Conservation (phyloP, 441 rosid species). For the Viola pubescens region DNA sequence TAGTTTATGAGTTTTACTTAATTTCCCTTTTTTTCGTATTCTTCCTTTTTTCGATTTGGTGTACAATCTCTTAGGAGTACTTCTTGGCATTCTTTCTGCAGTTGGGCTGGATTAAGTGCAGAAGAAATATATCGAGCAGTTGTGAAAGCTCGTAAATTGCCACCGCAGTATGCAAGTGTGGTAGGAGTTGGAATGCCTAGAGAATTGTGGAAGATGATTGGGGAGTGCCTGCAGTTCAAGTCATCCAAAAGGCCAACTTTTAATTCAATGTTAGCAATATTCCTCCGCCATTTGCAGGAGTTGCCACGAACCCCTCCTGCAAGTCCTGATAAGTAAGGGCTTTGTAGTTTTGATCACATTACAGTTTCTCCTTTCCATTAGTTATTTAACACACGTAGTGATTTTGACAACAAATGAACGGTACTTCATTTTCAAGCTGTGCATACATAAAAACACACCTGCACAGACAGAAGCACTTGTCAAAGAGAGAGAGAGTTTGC, state of each 20-base stretch:
- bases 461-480: no score
- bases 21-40: conserved; percentile 7
- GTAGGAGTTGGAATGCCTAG: conserved; percentile 99
- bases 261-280: conserved; percentile 84
- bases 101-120: conserved; percentile 93
- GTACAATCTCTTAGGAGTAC: no score
- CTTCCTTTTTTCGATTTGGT: neutral
- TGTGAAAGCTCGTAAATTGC: conserved; percentile 76
- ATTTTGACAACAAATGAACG: no score
- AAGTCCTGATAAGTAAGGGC: conserved; percentile 52
- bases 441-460: no score
- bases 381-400: no score
- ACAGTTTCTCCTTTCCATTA: no score
- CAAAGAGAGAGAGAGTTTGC: no score
- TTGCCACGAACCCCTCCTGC: conserved; percentile 78
- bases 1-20: conserved; percentile 1
- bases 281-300: conserved; percentile 89
- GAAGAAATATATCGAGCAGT: conserved; percentile 94
- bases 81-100: conserved; percentile 25
- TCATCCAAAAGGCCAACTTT: conserved; percentile 86
- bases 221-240: conserved; percentile 94
- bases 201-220: conserved; percentile 97
- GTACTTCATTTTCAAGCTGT: no score
- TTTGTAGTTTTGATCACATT: neutral
- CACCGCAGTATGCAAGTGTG: conserved; percentile 97